Base-by-base conservation (phyloP, 1,284 basidiomycete genomes). In the Pseudozyma hubeiensis region DNA sequence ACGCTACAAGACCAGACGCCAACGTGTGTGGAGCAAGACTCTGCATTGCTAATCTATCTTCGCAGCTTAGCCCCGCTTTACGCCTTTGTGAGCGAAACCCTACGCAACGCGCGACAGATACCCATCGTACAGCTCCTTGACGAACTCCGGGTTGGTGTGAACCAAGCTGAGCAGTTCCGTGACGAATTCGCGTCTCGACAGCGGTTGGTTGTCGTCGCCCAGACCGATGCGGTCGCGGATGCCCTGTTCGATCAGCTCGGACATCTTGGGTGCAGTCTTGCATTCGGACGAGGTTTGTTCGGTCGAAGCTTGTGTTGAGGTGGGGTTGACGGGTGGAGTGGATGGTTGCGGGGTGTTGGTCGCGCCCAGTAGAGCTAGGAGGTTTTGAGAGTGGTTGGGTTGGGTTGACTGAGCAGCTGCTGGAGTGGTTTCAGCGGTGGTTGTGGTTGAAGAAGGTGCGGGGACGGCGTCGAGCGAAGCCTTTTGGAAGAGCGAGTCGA, bases 111-210 rank as follows among this genome's bases (percentile, higher is more conserved):
- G 50, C 29, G 66, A 64, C 9, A 75, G 44, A 46, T 81, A 81
- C 9, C 59, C 43, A 16, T 53, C 53, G 55, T 81, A 78, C 17
- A 82, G 62, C 50, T 77, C 64, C 29, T 64, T 73, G 2, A 82
- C 80, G 48, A 78, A 81, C 10, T 65, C 61, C 39, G 71, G 58
- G 48, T 81, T 78, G 1, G 79, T 82, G 82, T 91, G 89, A 60
- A 92, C 88, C 75, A 92, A 85, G 30, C 87, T 88, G 77, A 91
- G 83, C 55, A 92, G 85, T 80, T 91, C 89, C 55, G 87, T 86
- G 35, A 91, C 87, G 81, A 92, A 92, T 47, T 89, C 89, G 53
- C 89, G 90, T 79, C 87, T 87, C 51, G 80, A 86, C 79, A 85
- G 84, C 78, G 79, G 84, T 69, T 77, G 85, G 79, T 81, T 81